Evolutionary conservation across 2,329 filamentous ascomycete genomes (phyloP).

Genomic region (Rhinocladiella mackenziei): DNA sequence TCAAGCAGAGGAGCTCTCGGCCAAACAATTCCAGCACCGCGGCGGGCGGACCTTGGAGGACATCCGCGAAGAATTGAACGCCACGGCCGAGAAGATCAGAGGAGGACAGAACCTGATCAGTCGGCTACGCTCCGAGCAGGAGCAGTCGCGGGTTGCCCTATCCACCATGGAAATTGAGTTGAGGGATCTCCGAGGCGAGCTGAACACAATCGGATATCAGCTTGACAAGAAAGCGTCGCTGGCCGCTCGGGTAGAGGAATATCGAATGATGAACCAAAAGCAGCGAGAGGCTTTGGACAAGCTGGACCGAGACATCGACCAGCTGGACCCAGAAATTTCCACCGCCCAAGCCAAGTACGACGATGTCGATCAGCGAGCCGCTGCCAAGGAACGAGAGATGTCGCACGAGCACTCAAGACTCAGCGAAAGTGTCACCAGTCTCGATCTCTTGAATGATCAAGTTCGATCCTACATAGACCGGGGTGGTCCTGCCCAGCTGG

Average conservation of each 20-base stretch:
- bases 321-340: constrained; percentile 69
- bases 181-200: constrained; percentile 68
- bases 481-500: constrained; percentile 69
- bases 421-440: constrained; percentile 69
- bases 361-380: constrained; percentile 68
- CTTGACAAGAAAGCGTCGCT: constrained; percentile 77
- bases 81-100: constrained; percentile 64
- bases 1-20: constrained; percentile 70
- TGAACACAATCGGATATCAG: constrained; percentile 66
- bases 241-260: constrained; percentile 65
- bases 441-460: constrained; percentile 69
- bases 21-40: constrained; percentile 67
- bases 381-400: constrained; percentile 67
- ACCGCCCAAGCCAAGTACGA: constrained; percentile 73
- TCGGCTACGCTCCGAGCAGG: constrained; percentile 65
- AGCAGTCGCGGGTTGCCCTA: constrained; percentile 65
- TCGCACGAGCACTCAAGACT: constrained; percentile 68
- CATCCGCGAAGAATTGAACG: constrained; percentile 71
- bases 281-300: constrained; percentile 67
- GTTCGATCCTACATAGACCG: constrained; percentile 75
- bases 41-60: constrained; percentile 70
- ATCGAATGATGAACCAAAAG: constrained; percentile 63
- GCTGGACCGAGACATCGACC: constrained; percentile 68
- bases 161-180: constrained; percentile 70
- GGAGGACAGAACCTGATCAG: constrained; percentile 59